Conservation (phyloP, 1,284 basidiomycete species). For the Inonotus hispidus region DNA sequence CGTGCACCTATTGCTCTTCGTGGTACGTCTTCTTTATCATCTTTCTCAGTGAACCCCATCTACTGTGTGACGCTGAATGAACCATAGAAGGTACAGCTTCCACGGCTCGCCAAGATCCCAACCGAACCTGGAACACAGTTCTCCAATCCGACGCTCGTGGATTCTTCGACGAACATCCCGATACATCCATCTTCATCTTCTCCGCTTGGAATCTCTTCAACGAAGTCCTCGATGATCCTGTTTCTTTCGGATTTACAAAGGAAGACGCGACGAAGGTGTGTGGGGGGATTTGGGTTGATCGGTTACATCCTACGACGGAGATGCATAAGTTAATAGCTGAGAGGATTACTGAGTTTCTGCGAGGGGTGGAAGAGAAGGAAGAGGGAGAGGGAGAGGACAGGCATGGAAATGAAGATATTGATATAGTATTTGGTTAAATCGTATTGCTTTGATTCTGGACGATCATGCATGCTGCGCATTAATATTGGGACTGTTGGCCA, state of each 20-base stretch:
- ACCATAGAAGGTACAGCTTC: not conserved
- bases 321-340: constrained; percentile 39
- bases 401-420: not conserved
- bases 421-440: not conserved
- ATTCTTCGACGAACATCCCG: constrained; percentile 36
- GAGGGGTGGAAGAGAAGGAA: not conserved
- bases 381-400: not conserved
- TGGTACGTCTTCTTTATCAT: not conserved
- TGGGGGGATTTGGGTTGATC: constrained; percentile 48
- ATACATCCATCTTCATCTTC: constrained; percentile 42
- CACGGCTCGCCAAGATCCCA: constrained; percentile 15
- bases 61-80: no score
- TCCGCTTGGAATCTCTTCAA: constrained; percentile 44
- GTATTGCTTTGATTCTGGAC: no score
- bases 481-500: no score
- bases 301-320: constrained; percentile 41
- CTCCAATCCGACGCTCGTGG: constrained; percentile 30
- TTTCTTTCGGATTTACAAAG: constrained; percentile 35
- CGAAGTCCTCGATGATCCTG: constrained; percentile 41
- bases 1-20: constrained; percentile 23
- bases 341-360: constrained; percentile 35
- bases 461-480: no score
- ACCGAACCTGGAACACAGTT: constrained; percentile 40
- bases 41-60: not conserved
- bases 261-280: constrained; percentile 28